A percentile compares a stretch with the other conserved stretches of the same genome.
Conservation (phyloP, 2,329 filamentous ascomycete species). For the Pyricularia sp. region DNA sequence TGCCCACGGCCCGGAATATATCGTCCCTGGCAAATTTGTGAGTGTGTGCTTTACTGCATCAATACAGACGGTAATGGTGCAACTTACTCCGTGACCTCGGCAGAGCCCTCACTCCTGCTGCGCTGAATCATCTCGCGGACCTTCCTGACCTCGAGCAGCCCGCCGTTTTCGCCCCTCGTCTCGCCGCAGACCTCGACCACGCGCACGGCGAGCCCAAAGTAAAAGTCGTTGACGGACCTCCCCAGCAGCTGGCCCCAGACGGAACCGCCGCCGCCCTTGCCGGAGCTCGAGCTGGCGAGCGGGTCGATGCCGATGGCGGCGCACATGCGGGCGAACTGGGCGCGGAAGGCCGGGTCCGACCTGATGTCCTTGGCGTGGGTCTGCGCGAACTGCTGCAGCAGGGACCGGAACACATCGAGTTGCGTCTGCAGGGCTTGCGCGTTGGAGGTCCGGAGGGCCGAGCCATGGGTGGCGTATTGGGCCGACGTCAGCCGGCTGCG, state of each 20-base stretch:
- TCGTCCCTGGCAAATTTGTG: slow-evolving; percentile 55
- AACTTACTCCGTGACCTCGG: slow-evolving; percentile 68
- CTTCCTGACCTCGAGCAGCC: slow-evolving; percentile 76
- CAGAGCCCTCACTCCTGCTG: slow-evolving; percentile 64
- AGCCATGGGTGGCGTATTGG: slow-evolving; percentile 86
- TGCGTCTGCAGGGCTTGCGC: slow-evolving; percentile 83
- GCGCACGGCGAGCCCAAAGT: slow-evolving; percentile 93
- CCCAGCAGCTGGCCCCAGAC: slow-evolving; percentile 93
- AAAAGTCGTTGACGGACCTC: slow-evolving; percentile 91
- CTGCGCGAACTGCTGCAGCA: slow-evolving; percentile 89
- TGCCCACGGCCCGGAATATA: slow-evolving; percentile 78
- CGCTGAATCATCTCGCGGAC: slow-evolving; percentile 66
- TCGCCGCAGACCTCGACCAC: slow-evolving; percentile 88
- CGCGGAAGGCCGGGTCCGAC: slow-evolving; percentile 87
- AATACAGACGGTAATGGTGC: background rate
- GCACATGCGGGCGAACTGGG: slow-evolving; percentile 98
- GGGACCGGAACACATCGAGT: slow-evolving; percentile 88
- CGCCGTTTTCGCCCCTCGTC: slow-evolving; percentile 84
- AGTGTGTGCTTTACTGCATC: background rate
- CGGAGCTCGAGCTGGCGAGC: slow-evolving; percentile 55
- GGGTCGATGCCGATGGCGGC: slow-evolving; percentile 94
- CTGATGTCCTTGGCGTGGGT: slow-evolving; percentile 95
- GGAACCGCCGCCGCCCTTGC: slow-evolving; percentile 39
- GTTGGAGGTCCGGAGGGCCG: slow-evolving; percentile 74
- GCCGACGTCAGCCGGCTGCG: slow-evolving; percentile 75